Evolutionary conservation across 495 filamentous ascomycete species (phyloP).

Genomic region (Cladorrhinum samala): DNA sequence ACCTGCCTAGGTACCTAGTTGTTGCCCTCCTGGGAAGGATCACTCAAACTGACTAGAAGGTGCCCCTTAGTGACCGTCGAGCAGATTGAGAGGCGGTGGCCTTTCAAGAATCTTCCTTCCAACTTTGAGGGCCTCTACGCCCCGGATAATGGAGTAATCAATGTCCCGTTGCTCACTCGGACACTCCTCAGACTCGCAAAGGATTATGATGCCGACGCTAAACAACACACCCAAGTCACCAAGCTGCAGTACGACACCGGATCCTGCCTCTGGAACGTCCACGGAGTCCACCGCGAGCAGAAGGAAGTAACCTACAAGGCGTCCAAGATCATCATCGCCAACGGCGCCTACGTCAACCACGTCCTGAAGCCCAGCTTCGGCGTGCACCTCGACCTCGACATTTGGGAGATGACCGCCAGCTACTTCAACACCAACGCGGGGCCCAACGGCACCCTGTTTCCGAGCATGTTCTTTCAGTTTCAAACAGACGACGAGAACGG

Average conservation of each 20-base stretch:
- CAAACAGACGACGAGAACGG: conserved; percentile 8
- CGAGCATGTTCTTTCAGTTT: conserved; percentile 20
- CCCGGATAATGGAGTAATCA: conserved; percentile 13
- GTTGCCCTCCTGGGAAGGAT: no score
- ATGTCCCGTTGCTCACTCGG: not conserved
- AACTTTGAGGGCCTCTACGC: conserved; percentile 13
- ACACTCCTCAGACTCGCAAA: conserved; percentile 2
- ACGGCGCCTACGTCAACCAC: conserved; percentile 18
- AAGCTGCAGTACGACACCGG: not conserved
- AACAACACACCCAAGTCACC: not conserved
- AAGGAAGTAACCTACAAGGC: not conserved
- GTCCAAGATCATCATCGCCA: conserved; percentile 13
- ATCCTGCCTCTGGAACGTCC: conserved; percentile 8
- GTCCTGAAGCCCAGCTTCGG: conserved; percentile 14
- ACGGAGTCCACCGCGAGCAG: not conserved
- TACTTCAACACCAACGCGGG: conserved; percentile 17
- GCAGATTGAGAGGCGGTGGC: conserved; percentile 11
- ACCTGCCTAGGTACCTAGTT: no score
- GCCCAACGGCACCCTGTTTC: conserved; percentile 15
- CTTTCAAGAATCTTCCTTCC: conserved; percentile 15
- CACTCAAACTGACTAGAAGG: not conserved
- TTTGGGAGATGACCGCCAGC: conserved; percentile 17
- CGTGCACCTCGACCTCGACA: conserved; percentile 13
- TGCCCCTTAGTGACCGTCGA: conserved; percentile 9
- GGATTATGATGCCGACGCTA: conserved; percentile 7